These are phyloP conservation scores for Acacia melanoxylon DNA, from an alignment of 306 rosid genomes.

Conservation along the genomic window DNA sequence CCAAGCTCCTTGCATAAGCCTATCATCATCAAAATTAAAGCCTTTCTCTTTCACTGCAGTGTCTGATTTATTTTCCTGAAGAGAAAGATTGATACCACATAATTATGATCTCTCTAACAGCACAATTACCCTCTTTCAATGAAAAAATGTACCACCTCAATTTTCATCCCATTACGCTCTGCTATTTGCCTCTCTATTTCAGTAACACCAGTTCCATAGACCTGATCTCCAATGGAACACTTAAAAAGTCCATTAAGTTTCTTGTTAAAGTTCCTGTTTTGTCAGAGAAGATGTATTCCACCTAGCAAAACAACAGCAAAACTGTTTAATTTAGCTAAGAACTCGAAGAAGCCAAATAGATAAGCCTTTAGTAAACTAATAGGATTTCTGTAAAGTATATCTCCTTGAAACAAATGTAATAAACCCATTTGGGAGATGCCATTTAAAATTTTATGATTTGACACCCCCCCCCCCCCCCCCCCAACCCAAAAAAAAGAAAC, in stretches of 20 bases:
- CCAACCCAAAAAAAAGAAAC: too few relatives aligned
- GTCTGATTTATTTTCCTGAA: constrained; percentile 60
- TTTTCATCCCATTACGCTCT: constrained; percentile 68
- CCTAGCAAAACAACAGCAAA: constrained; percentile 50
- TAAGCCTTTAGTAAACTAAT: neutral
- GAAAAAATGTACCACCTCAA: constrained; percentile 47
- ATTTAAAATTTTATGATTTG: too few relatives aligned
- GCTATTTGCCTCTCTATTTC: constrained; percentile 91
- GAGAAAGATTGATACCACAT: constrained; percentile 24
- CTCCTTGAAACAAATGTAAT: neutral
- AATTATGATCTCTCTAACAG: neutral
- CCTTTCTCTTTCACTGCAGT: constrained; percentile 67
- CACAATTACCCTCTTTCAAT: constrained; percentile 3
- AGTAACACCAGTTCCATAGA: constrained; percentile 84
- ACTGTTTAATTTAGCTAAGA: constrained; percentile 3
- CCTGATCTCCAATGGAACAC: constrained; percentile 94
- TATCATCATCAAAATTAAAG: constrained; percentile 80
- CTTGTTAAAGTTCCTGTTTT: constrained; percentile 97
- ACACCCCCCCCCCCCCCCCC: too few relatives aligned
- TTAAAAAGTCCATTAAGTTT: constrained; percentile 98
- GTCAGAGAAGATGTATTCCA: constrained; percentile 97
- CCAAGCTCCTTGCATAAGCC: constrained; percentile 96
- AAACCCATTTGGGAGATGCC: too few relatives aligned
- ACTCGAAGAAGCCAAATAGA: constrained; percentile 13
- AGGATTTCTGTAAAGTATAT: neutral